Conservation (phyloP, 129 eudicot genomes). For the Chrysanthemum seticuspe region DNA sequence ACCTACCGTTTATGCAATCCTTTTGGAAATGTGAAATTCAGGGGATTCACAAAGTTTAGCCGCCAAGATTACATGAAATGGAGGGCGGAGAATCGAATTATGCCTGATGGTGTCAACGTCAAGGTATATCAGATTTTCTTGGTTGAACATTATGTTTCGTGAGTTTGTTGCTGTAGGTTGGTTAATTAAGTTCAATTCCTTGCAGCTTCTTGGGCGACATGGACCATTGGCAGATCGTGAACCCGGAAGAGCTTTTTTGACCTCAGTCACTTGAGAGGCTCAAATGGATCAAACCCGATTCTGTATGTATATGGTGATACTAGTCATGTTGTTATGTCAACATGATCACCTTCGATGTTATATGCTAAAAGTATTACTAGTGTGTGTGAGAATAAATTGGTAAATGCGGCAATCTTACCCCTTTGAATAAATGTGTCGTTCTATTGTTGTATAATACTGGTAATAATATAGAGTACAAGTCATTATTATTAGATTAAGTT, state of each 20-base stretch:
- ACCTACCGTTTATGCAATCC: too few relatives aligned
- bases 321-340: neutral
- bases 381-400: slow-evolving; percentile 4
- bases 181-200: neutral
- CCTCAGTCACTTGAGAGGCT: slow-evolving; percentile 26
- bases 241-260: slow-evolving; percentile 53
- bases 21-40: slow-evolving; percentile 10
- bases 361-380: neutral
- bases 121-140: slow-evolving; percentile 29
- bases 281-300: neutral
- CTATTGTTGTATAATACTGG: neutral
- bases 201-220: slow-evolving; percentile 60
- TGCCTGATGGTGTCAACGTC: slow-evolving; percentile 58
- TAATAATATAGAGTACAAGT: too few relatives aligned
- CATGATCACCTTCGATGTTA: neutral
- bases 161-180: neutral
- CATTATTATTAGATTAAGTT: neutral
- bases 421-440: neutral
- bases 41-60: slow-evolving; percentile 55
- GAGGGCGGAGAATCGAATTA: slow-evolving; percentile 44
- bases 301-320: neutral
- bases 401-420: neutral
- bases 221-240: slow-evolving; percentile 48
- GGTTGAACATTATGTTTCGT: neutral
- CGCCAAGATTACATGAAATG: slow-evolving; percentile 45